These are phyloP conservation scores for Cyberlindnera mrakii DNA, from an alignment of 805 yeast species.

Conservation along the genomic window DNA sequence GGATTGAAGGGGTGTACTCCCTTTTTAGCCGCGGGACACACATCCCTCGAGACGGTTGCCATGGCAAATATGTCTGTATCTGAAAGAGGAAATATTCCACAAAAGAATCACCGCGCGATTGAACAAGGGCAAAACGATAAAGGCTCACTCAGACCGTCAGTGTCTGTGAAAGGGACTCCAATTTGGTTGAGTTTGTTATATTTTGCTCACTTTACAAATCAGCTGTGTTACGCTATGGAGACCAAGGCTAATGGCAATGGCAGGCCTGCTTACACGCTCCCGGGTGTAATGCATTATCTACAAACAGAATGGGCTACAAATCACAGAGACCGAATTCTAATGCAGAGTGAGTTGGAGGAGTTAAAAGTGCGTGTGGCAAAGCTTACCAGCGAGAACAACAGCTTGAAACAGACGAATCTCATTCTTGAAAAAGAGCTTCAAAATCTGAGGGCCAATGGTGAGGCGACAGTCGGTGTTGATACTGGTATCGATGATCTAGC, in stretches of 20 bases:
- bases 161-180: no score
- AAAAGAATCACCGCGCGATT: no score
- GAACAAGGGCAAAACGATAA: no score
- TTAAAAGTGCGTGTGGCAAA: slow-evolving; percentile 47
- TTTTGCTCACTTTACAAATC: no score
- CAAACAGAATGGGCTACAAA: slow-evolving; percentile 58
- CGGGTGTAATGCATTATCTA: slow-evolving; percentile 57
- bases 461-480: background rate
- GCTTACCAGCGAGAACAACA: slow-evolving; percentile 48
- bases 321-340: slow-evolving; percentile 53
- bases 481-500: background rate
- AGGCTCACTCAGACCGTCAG: no score
- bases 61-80: no score
- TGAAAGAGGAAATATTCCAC: no score
- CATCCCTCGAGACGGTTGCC: no score
- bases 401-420: slow-evolving; percentile 17
- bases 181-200: no score
- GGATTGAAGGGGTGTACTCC: no score
- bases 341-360: slow-evolving; percentile 57
- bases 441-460: background rate
- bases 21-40: no score
- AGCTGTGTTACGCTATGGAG: no score
- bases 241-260: background rate
- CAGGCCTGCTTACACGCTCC: slow-evolving; percentile 15
- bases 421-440: slow-evolving; percentile 4